phyloP scores from a whole-genome alignment of 2,329 filamentous ascomycete genomes.

The Penicillium crustosum region DNA sequence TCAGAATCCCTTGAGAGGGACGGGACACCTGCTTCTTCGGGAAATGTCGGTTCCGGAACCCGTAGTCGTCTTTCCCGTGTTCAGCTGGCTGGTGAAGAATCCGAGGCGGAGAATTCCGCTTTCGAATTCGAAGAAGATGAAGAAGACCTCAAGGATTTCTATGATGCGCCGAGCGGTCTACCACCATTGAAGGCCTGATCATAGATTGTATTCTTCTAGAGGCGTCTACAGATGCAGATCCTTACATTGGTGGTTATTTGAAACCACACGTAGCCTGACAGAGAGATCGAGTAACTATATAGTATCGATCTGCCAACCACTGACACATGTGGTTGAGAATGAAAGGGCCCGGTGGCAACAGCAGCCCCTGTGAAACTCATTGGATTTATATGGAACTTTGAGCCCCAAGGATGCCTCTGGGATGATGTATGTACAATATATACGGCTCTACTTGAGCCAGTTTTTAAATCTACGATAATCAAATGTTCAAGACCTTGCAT shows the following conservation, averaged over 20 bases:
- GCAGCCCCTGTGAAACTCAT: background rate
- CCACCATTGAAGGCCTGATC: conserved; percentile 29
- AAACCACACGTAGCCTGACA: background rate
- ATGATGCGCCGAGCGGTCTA: conserved; percentile 40
- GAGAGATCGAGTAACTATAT: background rate
- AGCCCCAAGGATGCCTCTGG: background rate
- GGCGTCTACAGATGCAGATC: background rate
- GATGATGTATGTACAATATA: background rate
- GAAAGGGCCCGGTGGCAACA: background rate
- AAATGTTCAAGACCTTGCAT: background rate
- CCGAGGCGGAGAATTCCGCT: conserved; percentile 25
- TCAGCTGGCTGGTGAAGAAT: conserved; percentile 30
- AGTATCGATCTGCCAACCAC: background rate
- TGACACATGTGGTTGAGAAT: too few relatives aligned
- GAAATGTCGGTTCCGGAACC: conserved; percentile 8
- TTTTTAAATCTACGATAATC: background rate
- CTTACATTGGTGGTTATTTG: too few relatives aligned
- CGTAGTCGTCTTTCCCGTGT: conserved; percentile 27
- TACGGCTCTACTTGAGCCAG: background rate
- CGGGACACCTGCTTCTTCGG: conserved; percentile 23
- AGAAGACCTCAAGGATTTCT: conserved; percentile 42
- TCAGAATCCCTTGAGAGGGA: conserved; percentile 32
- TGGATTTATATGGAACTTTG: background rate
- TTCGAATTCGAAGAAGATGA: conserved; percentile 26
- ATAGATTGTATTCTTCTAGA: background rate